A percentile compares a stretch with the other conserved stretches of the same genome.
phyloP scores from a whole-genome alignment of 306 rosid genomes.

The Acacia confusa region DNA sequence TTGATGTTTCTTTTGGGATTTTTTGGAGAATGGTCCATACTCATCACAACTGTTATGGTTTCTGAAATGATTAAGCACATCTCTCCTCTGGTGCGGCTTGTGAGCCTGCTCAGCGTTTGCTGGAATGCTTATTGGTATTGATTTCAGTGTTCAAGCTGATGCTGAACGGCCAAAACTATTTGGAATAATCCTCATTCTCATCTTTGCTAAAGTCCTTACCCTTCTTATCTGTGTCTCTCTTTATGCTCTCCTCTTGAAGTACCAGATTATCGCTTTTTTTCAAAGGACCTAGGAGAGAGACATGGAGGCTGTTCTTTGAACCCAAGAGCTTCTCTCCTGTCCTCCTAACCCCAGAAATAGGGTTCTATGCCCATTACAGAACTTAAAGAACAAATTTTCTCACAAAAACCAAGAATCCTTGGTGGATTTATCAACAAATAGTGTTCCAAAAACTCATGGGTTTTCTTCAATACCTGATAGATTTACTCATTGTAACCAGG shows the following conservation, averaged over 20 bases:
- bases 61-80: slow-evolving; percentile 38
- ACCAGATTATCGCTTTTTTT: slow-evolving; percentile 23
- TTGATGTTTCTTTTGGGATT: slow-evolving; percentile 55
- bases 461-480: slow-evolving; percentile 36
- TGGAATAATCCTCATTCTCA: too few species aligned
- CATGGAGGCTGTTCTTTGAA: slow-evolving; percentile 78
- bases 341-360: slow-evolving; percentile 68
- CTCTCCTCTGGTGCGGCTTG: too few species aligned
- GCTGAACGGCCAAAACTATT: too few species aligned
- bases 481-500: slow-evolving; percentile 18
- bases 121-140: too few species aligned
- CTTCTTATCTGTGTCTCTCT: slow-evolving; percentile 43
- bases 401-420: slow-evolving; percentile 51
- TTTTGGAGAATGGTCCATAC: slow-evolving; percentile 68
- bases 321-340: slow-evolving; percentile 76
- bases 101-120: too few species aligned
- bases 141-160: too few species aligned
- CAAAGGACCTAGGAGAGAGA: slow-evolving; percentile 41
- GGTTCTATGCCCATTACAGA: slow-evolving; percentile 45
- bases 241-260: slow-evolving; percentile 40
- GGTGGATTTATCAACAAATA: slow-evolving; percentile 52
- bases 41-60: slow-evolving; percentile 89
- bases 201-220: neutral
- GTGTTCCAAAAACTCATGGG: slow-evolving; percentile 45
- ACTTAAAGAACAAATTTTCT: slow-evolving; percentile 61